These are phyloP conservation scores for Rubus parviflorus DNA, from an alignment of 306 rosid genomes.

Conservation along the genomic window DNA sequence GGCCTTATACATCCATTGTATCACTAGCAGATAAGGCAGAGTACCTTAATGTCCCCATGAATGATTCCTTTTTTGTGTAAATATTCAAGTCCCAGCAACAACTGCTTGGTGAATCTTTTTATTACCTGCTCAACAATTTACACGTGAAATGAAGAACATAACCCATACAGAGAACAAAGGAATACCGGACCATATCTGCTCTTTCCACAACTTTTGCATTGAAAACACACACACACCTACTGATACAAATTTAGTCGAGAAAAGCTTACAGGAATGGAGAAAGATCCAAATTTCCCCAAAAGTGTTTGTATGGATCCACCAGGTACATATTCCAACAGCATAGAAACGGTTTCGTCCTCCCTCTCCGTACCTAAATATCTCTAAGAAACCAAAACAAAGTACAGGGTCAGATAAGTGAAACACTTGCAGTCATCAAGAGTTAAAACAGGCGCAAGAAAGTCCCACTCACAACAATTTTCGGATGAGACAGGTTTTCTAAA, in stretches of 20 bases:
- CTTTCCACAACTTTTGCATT: slow-evolving; percentile 17
- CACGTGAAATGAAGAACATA: slow-evolving; percentile 15
- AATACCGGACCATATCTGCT: neutral
- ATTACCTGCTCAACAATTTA: slow-evolving; percentile 60
- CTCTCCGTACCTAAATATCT: slow-evolving; percentile 91
- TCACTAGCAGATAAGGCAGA: slow-evolving; percentile 21
- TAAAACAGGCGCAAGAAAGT: slow-evolving; percentile 31
- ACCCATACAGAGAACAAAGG: neutral
- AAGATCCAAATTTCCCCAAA: slow-evolving; percentile 92
- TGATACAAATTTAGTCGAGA: slow-evolving; percentile 18
- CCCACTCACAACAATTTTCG: slow-evolving; percentile 91
- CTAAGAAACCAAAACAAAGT: slow-evolving; percentile 41
- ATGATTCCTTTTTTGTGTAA: slow-evolving; percentile 89
- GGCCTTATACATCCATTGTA: slow-evolving; percentile 5
- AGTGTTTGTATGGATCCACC: slow-evolving; percentile 98
- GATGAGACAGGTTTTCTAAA: slow-evolving; percentile 86
- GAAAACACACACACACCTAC: slow-evolving; percentile 22
- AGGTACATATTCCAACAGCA: slow-evolving; percentile 91
- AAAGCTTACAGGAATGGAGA: slow-evolving; percentile 88
- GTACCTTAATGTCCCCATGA: slow-evolving; percentile 98
- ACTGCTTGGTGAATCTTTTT: slow-evolving; percentile 78
- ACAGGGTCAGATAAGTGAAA: slow-evolving; percentile 29
- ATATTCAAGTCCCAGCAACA: slow-evolving; percentile 85
- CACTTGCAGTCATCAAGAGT: slow-evolving; percentile 4
- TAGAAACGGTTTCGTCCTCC: slow-evolving; percentile 84